Evolutionary conservation across 2,329 filamentous ascomycete species (phyloP).

Genomic region (Herpotrichia juniperi): DNA sequence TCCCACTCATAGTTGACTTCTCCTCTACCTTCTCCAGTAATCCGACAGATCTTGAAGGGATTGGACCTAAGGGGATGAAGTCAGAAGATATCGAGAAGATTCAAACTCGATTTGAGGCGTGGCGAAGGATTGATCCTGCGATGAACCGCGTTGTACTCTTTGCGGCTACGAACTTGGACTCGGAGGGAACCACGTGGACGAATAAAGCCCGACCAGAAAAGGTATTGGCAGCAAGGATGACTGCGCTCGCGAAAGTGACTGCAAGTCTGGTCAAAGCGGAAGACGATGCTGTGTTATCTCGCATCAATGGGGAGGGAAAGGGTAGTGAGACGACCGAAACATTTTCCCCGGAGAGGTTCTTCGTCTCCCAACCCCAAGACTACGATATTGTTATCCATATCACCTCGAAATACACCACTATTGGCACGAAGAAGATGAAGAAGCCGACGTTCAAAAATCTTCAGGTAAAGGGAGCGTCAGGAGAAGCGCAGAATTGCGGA

Average conservation of each 20-base stretch:
- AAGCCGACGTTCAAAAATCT: slow-evolving; percentile 80
- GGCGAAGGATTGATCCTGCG: slow-evolving; percentile 85
- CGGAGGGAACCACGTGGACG: slow-evolving; percentile 81
- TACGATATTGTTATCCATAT: slow-evolving; percentile 88
- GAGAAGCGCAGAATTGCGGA: slow-evolving; percentile 47
- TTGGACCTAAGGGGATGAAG: slow-evolving; percentile 54
- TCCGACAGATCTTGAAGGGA: slow-evolving; percentile 23
- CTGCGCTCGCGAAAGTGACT: slow-evolving; percentile 78
- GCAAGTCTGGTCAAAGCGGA: slow-evolving; percentile 55
- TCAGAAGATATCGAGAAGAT: slow-evolving; percentile 66
- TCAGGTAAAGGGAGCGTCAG: slow-evolving; percentile 54
- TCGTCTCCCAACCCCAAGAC: slow-evolving; percentile 73
- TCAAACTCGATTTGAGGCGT: slow-evolving; percentile 76
- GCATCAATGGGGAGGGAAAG: slow-evolving; percentile 15
- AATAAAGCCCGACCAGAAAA: slow-evolving; percentile 72
- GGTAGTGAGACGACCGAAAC: background rate
- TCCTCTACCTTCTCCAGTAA: slow-evolving; percentile 44
- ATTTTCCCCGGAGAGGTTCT: slow-evolving; percentile 63
- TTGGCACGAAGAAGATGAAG: slow-evolving; percentile 44
- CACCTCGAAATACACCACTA: slow-evolving; percentile 57
- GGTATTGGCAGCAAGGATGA: slow-evolving; percentile 84
- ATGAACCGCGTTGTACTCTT: slow-evolving; percentile 86
- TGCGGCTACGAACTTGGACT: slow-evolving; percentile 78
- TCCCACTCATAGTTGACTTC: slow-evolving; percentile 81
- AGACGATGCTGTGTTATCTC: slow-evolving; percentile 54